Percentiles rank a stretch among this genome's conserved stretches.
These are phyloP conservation scores for Pseudozyma sp. DNA, from an alignment of 1,284 basidiomycete genomes.

Conservation along the genomic window DNA sequence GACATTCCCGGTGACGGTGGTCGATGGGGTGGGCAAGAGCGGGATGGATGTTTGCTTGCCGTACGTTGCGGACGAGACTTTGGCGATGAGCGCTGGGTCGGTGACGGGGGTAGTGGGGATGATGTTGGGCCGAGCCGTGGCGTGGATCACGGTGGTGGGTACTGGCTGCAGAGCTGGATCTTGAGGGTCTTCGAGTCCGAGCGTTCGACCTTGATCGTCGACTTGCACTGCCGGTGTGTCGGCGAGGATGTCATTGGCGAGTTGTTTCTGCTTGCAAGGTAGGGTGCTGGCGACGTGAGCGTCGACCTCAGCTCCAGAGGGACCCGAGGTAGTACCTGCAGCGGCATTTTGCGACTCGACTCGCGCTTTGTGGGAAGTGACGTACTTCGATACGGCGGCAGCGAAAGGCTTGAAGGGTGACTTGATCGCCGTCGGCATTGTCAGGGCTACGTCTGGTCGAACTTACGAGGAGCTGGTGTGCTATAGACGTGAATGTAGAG, in stretches of 20 bases:
- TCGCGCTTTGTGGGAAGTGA: slow-evolving; percentile 23
- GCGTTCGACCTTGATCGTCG: slow-evolving; percentile 33
- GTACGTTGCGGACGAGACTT: slow-evolving; percentile 19
- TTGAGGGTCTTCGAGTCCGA: slow-evolving; percentile 49
- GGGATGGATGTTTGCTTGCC: slow-evolving; percentile 32
- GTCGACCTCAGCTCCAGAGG: slow-evolving; percentile 40
- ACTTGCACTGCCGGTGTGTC: slow-evolving; percentile 5
- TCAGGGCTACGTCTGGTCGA: not conserved
- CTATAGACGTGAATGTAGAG: not conserved
- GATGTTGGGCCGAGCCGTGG: slow-evolving; percentile 11
- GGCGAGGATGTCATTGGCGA: slow-evolving; percentile 3
- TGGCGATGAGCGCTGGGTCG: slow-evolving; percentile 13
- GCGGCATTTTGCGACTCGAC: slow-evolving; percentile 28
- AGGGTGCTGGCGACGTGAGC: slow-evolving; percentile 40
- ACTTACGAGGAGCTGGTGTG: not conserved
- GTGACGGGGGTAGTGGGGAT: slow-evolving; percentile 15
- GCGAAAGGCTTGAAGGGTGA: slow-evolving; percentile 17
- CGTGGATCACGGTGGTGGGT: slow-evolving; percentile 12
- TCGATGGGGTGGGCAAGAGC: slow-evolving; percentile 9
- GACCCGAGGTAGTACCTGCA: slow-evolving; percentile 26
- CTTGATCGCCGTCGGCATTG: slow-evolving; percentile 23
- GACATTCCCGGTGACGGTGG: not conserved
- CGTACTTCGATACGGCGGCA: slow-evolving; percentile 24
- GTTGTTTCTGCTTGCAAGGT: slow-evolving; percentile 5
- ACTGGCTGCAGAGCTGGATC: slow-evolving; percentile 42